Percentiles rank a stretch among this genome's conserved stretches.
phyloP scores from a whole-genome alignment of 208 protist species.

The Acanthamoeba healyi region DNA sequence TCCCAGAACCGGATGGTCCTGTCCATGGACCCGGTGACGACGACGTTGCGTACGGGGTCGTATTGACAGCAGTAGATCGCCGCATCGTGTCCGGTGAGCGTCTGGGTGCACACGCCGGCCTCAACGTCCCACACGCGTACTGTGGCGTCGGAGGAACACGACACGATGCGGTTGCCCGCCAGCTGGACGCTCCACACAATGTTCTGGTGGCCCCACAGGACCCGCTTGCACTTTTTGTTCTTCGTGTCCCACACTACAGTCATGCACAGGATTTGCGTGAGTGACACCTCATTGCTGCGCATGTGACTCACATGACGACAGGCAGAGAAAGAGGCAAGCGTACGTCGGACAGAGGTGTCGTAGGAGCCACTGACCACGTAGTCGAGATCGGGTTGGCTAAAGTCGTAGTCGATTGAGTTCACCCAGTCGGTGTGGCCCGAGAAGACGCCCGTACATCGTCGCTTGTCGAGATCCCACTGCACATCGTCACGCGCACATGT shows the following conservation, averaged over 20 bases:
- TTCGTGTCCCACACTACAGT: constrained; percentile 95
- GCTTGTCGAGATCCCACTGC: constrained; percentile 24
- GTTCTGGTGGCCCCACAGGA: constrained; percentile 95
- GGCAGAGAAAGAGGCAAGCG: not conserved
- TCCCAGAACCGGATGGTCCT: constrained; percentile 23
- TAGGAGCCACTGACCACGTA: constrained; percentile 32
- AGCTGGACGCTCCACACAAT: constrained; percentile 96
- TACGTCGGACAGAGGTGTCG: constrained; percentile 26
- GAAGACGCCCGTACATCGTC: constrained; percentile 41
- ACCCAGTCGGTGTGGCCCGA: constrained; percentile 44
- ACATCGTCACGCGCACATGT: not conserved
- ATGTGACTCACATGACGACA: no score
- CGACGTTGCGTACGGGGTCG: not conserved
- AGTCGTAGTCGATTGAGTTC: constrained; percentile 34
- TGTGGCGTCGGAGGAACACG: constrained; percentile 95
- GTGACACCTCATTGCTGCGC: no score
- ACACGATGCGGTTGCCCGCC: constrained; percentile 94
- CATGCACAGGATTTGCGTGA: not conserved
- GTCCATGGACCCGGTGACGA: constrained; percentile 33
- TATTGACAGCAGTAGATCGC: constrained; percentile 38
- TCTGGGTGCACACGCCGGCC: constrained; percentile 92
- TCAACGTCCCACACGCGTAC: constrained; percentile 96
- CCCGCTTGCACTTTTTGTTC: constrained; percentile 92
- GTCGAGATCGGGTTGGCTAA: not conserved
- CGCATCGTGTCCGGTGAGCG: constrained; percentile 94